Percentiles rank a stretch among this genome's conserved stretches.
Conservation (phyloP, 225 moss, liverwort and hornwort species). For the Pseudisothecium myosuroides region DNA sequence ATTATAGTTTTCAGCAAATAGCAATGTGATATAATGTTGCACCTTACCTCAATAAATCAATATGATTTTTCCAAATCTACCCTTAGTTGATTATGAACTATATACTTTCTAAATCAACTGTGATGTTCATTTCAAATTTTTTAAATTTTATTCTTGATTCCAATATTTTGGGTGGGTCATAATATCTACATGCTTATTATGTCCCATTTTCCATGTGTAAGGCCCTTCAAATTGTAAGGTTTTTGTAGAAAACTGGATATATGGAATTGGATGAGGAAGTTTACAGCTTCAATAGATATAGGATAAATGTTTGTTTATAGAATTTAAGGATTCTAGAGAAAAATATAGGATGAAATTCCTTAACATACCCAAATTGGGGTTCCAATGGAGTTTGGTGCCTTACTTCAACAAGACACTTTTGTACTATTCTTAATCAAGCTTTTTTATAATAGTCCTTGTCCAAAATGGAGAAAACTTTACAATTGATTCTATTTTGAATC, state of each 20-base stretch:
- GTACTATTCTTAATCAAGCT: background rate
- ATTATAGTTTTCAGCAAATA: background rate
- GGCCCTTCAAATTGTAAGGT: background rate
- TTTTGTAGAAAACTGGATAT: rapidly evolving
- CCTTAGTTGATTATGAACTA: too few relatives aligned
- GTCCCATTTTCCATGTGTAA: background rate
- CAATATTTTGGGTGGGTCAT: background rate
- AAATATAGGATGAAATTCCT: rapidly evolving
- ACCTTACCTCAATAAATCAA: background rate
- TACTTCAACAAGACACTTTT: background rate
- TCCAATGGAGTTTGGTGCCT: background rate
- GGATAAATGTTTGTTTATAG: background rate
- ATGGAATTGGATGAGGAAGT: background rate
- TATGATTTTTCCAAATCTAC: background rate
- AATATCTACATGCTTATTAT: rapidly evolving
- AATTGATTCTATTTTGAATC: background rate
- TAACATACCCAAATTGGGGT: background rate
- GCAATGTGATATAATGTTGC: background rate
- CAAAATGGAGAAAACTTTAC: background rate
- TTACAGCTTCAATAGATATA: background rate
- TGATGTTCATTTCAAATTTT: background rate
- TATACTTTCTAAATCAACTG: background rate
- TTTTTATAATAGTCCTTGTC: background rate
- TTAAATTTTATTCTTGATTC: background rate
- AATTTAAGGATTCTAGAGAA: background rate